Evolutionary conservation across 768 basidiomycete species (phyloP).

Genomic region (Pilatotrama ljubarskyi): DNA sequence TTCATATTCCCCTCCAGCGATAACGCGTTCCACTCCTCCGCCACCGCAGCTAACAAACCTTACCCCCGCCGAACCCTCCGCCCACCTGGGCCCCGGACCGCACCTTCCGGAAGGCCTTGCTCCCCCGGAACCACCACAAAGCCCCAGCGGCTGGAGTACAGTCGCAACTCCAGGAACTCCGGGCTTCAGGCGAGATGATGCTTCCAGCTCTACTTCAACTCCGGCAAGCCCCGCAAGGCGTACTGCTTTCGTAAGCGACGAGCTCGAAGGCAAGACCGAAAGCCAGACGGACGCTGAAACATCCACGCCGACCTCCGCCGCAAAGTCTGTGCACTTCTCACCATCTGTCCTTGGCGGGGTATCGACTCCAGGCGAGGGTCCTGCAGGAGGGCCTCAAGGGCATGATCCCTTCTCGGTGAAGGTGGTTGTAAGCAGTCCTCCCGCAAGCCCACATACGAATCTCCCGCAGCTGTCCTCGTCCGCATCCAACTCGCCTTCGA

Average conservation of each 20-base stretch:
- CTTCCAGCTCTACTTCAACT: slow-evolving; percentile 3
- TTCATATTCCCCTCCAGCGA: slow-evolving; percentile 8
- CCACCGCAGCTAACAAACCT: slow-evolving; percentile 19
- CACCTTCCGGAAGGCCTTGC: slow-evolving; percentile 26
- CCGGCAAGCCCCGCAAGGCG: slow-evolving; percentile 21
- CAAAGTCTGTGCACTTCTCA: slow-evolving; percentile 48
- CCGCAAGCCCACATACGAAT: slow-evolving; percentile 16
- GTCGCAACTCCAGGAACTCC: slow-evolving; percentile 70
- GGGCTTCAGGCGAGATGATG: slow-evolving; percentile 20
- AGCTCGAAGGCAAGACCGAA: slow-evolving; percentile 40
- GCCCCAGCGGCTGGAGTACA: slow-evolving; percentile 72
- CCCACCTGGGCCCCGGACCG: slow-evolving; percentile 23
- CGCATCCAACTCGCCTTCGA: slow-evolving; percentile 22
- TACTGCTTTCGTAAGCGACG: slow-evolving; percentile 44
- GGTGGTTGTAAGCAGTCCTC: slow-evolving; percentile 9
- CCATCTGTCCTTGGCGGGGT: slow-evolving; percentile 43
- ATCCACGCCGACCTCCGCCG: slow-evolving; percentile 17
- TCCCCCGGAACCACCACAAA: slow-evolving; percentile 30
- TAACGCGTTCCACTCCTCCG: slow-evolving; percentile 15
- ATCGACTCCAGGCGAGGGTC: slow-evolving; percentile 21
- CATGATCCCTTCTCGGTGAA: slow-evolving; percentile 7
- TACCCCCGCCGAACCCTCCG: background rate
- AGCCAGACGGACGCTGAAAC: slow-evolving; percentile 27
- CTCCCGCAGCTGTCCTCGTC: slow-evolving; percentile 32
- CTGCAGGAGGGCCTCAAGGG: background rate